Evolutionary conservation across 2,329 filamentous ascomycete genomes (phyloP).

Genomic region (Ophiostoma quercus): DNA sequence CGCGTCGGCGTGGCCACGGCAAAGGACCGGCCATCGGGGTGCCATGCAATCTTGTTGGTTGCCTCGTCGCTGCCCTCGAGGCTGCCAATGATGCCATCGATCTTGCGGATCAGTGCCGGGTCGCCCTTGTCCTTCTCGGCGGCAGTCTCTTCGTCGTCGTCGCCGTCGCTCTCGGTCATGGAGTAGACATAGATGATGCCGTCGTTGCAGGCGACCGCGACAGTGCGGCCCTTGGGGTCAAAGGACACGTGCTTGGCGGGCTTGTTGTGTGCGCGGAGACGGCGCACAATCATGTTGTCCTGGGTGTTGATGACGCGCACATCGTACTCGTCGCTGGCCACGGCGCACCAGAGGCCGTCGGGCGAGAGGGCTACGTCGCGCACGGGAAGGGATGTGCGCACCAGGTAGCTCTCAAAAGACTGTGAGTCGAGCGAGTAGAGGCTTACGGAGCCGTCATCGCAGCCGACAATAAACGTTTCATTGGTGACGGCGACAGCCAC

Average conservation of each 20-base stretch:
- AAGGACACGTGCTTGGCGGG: conserved; percentile 91
- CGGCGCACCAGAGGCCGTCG: conserved; percentile 81
- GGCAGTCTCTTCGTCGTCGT: conserved; percentile 10
- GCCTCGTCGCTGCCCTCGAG: conserved; percentile 72
- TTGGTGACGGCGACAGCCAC: conserved; percentile 70
- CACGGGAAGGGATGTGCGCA: conserved; percentile 78
- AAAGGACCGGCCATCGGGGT: conserved; percentile 90
- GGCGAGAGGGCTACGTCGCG: conserved; percentile 78
- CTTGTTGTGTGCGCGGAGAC: conserved; percentile 75
- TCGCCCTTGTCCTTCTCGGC: conserved; percentile 11
- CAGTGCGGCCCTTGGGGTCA: conserved; percentile 68
- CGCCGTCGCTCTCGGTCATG: conserved; percentile 59
- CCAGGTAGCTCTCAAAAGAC: conserved; percentile 72
- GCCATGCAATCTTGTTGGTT: conserved; percentile 75
- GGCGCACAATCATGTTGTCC: conserved; percentile 70
- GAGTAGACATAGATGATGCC: conserved; percentile 89
- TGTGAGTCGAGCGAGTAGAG: conserved; percentile 76
- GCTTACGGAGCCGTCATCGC: conserved; percentile 94
- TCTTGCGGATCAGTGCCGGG: conserved; percentile 72
- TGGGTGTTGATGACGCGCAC: conserved; percentile 82
- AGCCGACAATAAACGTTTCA: conserved; percentile 80
- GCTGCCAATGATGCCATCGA: conserved; percentile 78
- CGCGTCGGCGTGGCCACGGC: conserved; percentile 75
- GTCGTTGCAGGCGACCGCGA: conserved; percentile 81
- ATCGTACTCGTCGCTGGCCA: conserved; percentile 91